Base-by-base conservation (phyloP, 2,329 filamentous ascomycete species). In the Colletotrichum cereale region DNA sequence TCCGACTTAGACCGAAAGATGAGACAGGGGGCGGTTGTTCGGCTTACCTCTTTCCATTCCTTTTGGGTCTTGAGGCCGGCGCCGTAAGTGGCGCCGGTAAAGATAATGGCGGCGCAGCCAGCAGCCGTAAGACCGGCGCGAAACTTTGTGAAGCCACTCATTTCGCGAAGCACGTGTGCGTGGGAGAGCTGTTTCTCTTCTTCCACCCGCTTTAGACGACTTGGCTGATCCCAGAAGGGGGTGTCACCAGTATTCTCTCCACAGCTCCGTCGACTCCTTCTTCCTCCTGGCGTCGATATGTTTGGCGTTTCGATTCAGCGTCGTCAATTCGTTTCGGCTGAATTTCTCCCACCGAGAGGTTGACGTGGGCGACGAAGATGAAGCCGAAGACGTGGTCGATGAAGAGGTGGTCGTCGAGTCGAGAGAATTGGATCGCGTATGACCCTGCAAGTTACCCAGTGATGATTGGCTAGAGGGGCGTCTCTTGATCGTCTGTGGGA, bases 21-120 rank as follows among this genome's bases (percentile, higher is more conserved):
- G 26, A 47, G 26, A n/a, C 7, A 24, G 21, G 2, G 34, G 36
- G 18, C n/a, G 50, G 44, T 38, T 60, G 26, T 36, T 11, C 8
- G 18, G 73, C 76, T 48, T 70, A 86, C 85, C 75, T 84, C 78
- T 73, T 81, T 78, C 74, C 82, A 86, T 73, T 87, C 84, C 69
- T 82, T 80, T 71, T 86, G 83, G 58, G 82, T 81, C 78, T 87
- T 87, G 56, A 87, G 76, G 56, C 84, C 83, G 8, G 86, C 86
- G 62, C 86, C 86, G 67, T 86, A 86, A 57, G 85, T 80, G 55
- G 83, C 78, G 69, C 85, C 85, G 40, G 86, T 84, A 70, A 83
- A 79, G 71, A 86, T 81, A 67, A 86, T 81, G 71, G 84, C 84
- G 3, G 82, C 83, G 72, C 86, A 82, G 42, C 84, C 85, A 42